Conservation (phyloP, 495 filamentous ascomycete species). For the Aspergillus affinis region DNA sequence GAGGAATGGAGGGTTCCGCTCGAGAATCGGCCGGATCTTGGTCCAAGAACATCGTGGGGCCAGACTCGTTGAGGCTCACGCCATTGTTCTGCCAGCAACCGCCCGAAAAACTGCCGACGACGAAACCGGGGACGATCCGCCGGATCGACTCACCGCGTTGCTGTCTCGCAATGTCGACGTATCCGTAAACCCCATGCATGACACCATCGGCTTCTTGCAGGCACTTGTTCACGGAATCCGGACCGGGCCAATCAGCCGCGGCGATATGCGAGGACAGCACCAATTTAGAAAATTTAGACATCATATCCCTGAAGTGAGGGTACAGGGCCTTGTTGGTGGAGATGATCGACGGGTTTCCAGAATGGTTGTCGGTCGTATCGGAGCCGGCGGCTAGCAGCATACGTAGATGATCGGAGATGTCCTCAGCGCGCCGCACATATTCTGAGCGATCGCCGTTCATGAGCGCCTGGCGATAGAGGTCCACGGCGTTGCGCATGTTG, state of each 20-base stretch:
- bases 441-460: slow-evolving; percentile 77
- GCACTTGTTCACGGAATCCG: slow-evolving; percentile 89
- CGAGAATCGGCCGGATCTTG: slow-evolving; percentile 70
- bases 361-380: slow-evolving; percentile 96
- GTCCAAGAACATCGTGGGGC: slow-evolving; percentile 77
- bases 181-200: slow-evolving; percentile 87
- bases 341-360: slow-evolving; percentile 98
- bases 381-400: slow-evolving; percentile 93
- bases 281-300: slow-evolving; percentile 98
- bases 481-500: slow-evolving; percentile 86
- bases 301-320: slow-evolving; percentile 97
- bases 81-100: slow-evolving; percentile 96
- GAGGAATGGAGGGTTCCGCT: slow-evolving; percentile 65
- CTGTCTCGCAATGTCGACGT: slow-evolving; percentile 90
- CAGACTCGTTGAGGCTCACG: slow-evolving; percentile 63
- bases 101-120: slow-evolving; percentile 74
- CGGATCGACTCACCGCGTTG: slow-evolving; percentile 88
- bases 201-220: slow-evolving; percentile 95
- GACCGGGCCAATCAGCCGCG: slow-evolving; percentile 83
- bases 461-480: slow-evolving; percentile 83
- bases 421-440: slow-evolving; percentile 88
- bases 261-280: slow-evolving; percentile 98
- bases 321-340: slow-evolving; percentile 95
- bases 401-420: slow-evolving; percentile 94
- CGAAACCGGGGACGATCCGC: slow-evolving; percentile 87